A percentile compares a stretch with the other conserved stretches of the same genome.
Conservation (phyloP, 1,284 basidiomycete genomes). For the Volvariella surrecta region DNA sequence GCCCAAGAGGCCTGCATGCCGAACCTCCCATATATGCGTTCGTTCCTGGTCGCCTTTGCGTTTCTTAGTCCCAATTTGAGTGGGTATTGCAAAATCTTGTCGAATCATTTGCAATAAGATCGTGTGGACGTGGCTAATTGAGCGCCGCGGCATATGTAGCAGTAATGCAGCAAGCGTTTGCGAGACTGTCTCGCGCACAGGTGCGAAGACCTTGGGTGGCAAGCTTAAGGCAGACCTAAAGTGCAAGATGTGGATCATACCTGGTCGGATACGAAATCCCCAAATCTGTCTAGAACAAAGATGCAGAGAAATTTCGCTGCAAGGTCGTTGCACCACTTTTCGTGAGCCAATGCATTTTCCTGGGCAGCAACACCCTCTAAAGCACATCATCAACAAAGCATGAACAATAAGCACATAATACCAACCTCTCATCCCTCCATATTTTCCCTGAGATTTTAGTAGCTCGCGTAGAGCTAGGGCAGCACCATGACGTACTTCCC, state of each 20-base stretch:
- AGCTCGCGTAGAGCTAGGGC: constrained; percentile 89
- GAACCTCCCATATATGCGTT: constrained; percentile 90
- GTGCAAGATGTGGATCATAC: constrained; percentile 18
- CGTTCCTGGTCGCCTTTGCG: constrained; percentile 33
- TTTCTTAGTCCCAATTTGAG: constrained; percentile 17
- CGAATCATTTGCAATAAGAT: constrained; percentile 91
- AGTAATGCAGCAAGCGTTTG: constrained; percentile 91
- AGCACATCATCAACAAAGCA: constrained; percentile 8
- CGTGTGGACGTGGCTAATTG: constrained; percentile 73
- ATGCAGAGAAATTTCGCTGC: constrained; percentile 85
- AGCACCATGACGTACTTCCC: constrained; percentile 95
- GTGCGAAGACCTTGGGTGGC: constrained; percentile 73
- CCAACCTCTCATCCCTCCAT: constrained; percentile 73
- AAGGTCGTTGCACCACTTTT: constrained; percentile 84
- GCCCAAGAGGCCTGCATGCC: constrained; percentile 93
- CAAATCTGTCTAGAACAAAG: constrained; percentile 94
- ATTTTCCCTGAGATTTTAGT: constrained; percentile 78
- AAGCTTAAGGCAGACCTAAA: constrained; percentile 9
- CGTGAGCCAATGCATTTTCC: constrained; percentile 64
- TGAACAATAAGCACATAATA: constrained; percentile 5
- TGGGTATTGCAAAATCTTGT: constrained; percentile 60
- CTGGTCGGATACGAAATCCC: constrained; percentile 96
- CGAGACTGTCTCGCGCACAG: constrained; percentile 93
- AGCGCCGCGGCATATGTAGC: constrained; percentile 75
- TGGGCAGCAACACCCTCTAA: constrained; percentile 38